Evolutionary conservation across 345 rosid genomes (phyloP).

Genomic region (Populus alba): DNA sequence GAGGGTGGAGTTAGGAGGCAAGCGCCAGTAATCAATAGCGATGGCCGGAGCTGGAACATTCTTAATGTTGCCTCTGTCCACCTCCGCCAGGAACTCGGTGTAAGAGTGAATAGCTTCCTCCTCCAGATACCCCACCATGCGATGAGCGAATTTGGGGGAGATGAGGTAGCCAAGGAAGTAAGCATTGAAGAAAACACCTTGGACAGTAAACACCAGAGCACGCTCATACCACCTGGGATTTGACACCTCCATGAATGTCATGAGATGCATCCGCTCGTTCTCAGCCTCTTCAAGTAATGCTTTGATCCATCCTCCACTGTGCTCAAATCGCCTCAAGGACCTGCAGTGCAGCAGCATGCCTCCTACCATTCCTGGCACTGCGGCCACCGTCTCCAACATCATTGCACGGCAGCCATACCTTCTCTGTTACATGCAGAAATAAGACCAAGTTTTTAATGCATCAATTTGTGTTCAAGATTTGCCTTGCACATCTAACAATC

Average conservation of each 20-base stretch:
- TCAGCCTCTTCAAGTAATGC: slow-evolving; percentile 87
- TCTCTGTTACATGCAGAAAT: slow-evolving; percentile 36
- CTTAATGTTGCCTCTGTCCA: slow-evolving; percentile 52
- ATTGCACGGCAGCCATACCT: slow-evolving; percentile 82
- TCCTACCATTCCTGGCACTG: slow-evolving; percentile 85
- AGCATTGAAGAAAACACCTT: slow-evolving; percentile 74
- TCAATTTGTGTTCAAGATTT: background rate
- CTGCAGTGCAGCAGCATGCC: slow-evolving; percentile 79
- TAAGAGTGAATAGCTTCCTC: slow-evolving; percentile 90
- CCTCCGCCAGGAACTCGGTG: slow-evolving; percentile 69
- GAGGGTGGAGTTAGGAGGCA: slow-evolving; percentile 62
- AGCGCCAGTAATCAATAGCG: slow-evolving; percentile 79
- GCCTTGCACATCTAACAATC: background rate
- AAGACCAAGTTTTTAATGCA: background rate
- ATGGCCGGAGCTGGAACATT: slow-evolving; percentile 74
- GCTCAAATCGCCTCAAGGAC: slow-evolving; percentile 70
- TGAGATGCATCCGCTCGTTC: slow-evolving; percentile 86
- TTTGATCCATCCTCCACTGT: slow-evolving; percentile 85
- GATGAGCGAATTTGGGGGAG: slow-evolving; percentile 72
- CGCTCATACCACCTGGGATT: slow-evolving; percentile 81
- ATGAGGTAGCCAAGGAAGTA: slow-evolving; percentile 55
- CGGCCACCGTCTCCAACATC: slow-evolving; percentile 90
- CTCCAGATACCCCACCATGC: slow-evolving; percentile 74
- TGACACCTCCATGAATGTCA: slow-evolving; percentile 90
- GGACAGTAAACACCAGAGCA: slow-evolving; percentile 60